Evolutionary conservation across 2,329 filamentous ascomycete species (phyloP).

Genomic region (Scytalidium lignicola): DNA sequence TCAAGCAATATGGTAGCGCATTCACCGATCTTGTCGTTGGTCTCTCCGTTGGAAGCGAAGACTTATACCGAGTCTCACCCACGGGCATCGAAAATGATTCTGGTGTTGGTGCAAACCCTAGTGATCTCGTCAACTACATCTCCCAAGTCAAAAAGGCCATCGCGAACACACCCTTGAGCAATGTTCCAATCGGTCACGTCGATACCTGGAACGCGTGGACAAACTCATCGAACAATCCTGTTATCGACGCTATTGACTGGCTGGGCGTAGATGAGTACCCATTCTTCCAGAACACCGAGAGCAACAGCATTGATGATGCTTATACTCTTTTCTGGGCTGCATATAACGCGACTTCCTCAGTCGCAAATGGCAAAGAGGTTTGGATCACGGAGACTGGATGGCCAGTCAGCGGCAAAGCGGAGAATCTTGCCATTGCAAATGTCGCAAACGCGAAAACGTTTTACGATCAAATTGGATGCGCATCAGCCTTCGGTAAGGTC

Average conservation of each 20-base stretch:
- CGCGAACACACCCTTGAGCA: constrained; percentile 50
- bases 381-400: constrained; percentile 64
- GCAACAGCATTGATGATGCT: constrained; percentile 51
- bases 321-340: constrained; percentile 46
- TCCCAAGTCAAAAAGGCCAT: constrained; percentile 58
- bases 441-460: constrained; percentile 57
- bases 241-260: constrained; percentile 68
- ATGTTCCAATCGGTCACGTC: constrained; percentile 68
- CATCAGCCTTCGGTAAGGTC: constrained; percentile 43
- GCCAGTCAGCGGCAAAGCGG: constrained; percentile 50
- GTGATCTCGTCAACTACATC: constrained; percentile 63
- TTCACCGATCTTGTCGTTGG: constrained; percentile 65
- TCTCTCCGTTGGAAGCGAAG: constrained; percentile 79
- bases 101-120: constrained; percentile 55
- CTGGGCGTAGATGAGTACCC: constrained; percentile 77
- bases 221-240: constrained; percentile 62
- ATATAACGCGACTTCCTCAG: constrained; percentile 31
- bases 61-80: constrained; percentile 70
- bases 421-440: constrained; percentile 50
- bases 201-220: constrained; percentile 78
- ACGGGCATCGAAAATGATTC: constrained; percentile 57
- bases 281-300: constrained; percentile 62
- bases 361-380: constrained; percentile 47
- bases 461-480: constrained; percentile 58
- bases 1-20: constrained; percentile 58